Conservation (phyloP, 306 rosid species). For the Castanea crenata region DNA sequence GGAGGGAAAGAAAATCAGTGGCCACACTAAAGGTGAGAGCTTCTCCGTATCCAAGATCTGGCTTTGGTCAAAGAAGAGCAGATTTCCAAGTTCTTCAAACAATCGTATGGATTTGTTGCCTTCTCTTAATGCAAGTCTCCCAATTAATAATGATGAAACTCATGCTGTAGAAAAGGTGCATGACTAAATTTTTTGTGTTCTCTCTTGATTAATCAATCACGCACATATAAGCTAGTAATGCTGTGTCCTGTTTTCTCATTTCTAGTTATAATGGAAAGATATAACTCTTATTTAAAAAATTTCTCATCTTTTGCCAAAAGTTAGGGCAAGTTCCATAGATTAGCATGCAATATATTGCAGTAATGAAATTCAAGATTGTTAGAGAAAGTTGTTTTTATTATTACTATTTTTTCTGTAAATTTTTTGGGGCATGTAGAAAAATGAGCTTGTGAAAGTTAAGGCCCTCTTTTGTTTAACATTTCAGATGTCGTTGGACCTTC, state of each 20-base stretch:
- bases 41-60: slow-evolving; percentile 92
- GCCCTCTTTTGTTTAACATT: not conserved
- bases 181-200: not conserved
- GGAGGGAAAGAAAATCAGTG: slow-evolving; percentile 60
- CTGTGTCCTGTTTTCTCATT: not conserved
- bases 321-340: not conserved
- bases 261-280: not conserved
- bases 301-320: not conserved
- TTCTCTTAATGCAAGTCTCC: slow-evolving; percentile 25
- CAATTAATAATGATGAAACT: slow-evolving; percentile 14
- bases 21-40: slow-evolving; percentile 62
- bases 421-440: not conserved
- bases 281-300: not conserved
- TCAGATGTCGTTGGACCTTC: not conserved
- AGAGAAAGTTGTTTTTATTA: not conserved
- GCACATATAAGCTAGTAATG: not conserved
- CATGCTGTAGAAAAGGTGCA: not conserved
- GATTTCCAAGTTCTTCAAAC: slow-evolving; percentile 38
- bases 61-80: slow-evolving; percentile 77
- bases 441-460: not conserved
- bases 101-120: slow-evolving; percentile 30
- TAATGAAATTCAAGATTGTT: not conserved
- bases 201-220: not conserved
- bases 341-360: not conserved
- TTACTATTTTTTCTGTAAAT: not conserved